Conservation (phyloP, 768 basidiomycete species). For the Collybiopsis confluens region DNA sequence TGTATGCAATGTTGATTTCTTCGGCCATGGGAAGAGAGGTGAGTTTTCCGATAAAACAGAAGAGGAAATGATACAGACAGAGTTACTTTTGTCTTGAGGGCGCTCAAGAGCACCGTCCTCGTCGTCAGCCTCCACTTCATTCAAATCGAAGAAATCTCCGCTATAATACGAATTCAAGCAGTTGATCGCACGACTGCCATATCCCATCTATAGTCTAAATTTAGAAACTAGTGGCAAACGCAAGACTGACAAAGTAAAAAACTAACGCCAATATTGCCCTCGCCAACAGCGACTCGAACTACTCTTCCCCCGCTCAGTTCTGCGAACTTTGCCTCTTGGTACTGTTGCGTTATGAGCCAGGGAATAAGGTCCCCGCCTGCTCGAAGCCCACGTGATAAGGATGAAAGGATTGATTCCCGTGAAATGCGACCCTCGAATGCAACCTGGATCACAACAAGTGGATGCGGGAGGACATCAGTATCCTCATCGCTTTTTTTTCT, state of each 20-base stretch:
- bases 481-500: constrained; percentile 48
- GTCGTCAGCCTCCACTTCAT: constrained; percentile 57
- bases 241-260: too few relatives aligned
- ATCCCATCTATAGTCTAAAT: constrained; percentile 74
- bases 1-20: constrained; percentile 48
- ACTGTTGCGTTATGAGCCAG: constrained; percentile 93
- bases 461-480: constrained; percentile 65
- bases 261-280: constrained; percentile 87
- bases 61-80: constrained; percentile 23
- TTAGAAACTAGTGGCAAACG: background rate
- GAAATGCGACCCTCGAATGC: constrained; percentile 94
- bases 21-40: constrained; percentile 32
- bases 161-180: constrained; percentile 87
- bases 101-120: background rate
- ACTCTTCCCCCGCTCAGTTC: constrained; percentile 86
- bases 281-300: constrained; percentile 92
- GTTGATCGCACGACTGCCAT: constrained; percentile 85
- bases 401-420: constrained; percentile 80
- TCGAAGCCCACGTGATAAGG: constrained; percentile 75
- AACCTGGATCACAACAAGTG: constrained; percentile 92
- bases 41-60: background rate
- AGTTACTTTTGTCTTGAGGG: constrained; percentile 13
- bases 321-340: constrained; percentile 94
- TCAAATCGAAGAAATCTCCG: constrained; percentile 86
- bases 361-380: constrained; percentile 97